phyloP scores from a whole-genome alignment of 2,329 filamentous ascomycete species.

The Moelleriella libera region DNA sequence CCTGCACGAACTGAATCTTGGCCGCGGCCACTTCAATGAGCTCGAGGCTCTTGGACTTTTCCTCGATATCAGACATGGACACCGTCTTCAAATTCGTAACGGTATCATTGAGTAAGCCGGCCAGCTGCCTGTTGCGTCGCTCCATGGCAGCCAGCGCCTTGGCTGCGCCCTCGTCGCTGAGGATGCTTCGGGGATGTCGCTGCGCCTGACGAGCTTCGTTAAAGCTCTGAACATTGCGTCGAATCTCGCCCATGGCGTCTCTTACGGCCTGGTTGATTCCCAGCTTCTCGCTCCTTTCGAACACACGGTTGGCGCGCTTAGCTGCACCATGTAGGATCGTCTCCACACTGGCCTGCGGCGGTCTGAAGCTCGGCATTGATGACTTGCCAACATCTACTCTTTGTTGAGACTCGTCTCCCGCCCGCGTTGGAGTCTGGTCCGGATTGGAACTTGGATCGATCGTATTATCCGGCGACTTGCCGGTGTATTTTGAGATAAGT shows the following conservation, averaged over 20 bases:
- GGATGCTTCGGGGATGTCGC: constrained; percentile 19
- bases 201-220: constrained; percentile 39
- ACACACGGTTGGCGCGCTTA: constrained; percentile 59
- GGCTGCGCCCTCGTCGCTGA: constrained; percentile 18
- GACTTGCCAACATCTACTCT: constrained; percentile 27
- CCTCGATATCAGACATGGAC: constrained; percentile 33
- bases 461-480: constrained; percentile 28
- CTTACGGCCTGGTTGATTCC: constrained; percentile 69
- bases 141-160: constrained; percentile 39
- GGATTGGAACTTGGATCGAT: constrained; percentile 6
- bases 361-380: constrained; percentile 35
- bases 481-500: constrained; percentile 60
- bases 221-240: constrained; percentile 57
- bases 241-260: constrained; percentile 69
- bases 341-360: constrained; percentile 49
- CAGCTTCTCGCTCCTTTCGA: constrained; percentile 60
- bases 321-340: constrained; percentile 63
- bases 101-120: constrained; percentile 53
- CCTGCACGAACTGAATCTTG: constrained; percentile 51
- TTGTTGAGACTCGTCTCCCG: constrained; percentile 21
- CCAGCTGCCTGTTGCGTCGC: constrained; percentile 50
- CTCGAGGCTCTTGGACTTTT: constrained; percentile 34
- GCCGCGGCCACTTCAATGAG: constrained; percentile 44
- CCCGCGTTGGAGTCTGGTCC: constrained; percentile 20
- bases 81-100: constrained; percentile 48